Evolutionary conservation across 306 rosid genomes (phyloP).

Genomic region (Pyrus bretschneideri): DNA sequence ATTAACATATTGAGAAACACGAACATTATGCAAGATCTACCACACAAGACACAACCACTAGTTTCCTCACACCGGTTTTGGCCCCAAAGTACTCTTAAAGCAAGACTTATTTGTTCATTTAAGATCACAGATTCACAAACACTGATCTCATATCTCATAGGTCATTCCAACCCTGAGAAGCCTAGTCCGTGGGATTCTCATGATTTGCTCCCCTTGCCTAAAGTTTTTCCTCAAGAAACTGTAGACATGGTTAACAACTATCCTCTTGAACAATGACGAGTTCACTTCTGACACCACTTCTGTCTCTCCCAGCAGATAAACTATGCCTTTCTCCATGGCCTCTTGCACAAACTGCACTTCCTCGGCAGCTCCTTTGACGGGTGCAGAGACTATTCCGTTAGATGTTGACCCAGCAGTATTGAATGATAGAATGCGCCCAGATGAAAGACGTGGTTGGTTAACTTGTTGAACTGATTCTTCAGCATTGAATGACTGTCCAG

Average conservation of each 20-base stretch:
- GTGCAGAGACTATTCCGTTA: constrained; percentile 11
- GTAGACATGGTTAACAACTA: constrained; percentile 53
- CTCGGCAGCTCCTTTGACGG: constrained; percentile 31
- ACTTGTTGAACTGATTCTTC: neutral
- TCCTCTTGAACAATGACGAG: constrained; percentile 56
- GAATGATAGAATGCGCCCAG: constrained; percentile 4
- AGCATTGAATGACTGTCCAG: neutral
- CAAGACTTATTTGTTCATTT: no score
- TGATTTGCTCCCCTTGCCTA: constrained; percentile 43
- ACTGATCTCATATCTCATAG: constrained; percentile 28
- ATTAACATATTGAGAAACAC: no score
- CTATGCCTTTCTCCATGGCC: constrained; percentile 58
- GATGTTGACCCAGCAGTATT: constrained; percentile 5
- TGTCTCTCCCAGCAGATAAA: constrained; percentile 62
- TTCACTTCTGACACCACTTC: constrained; percentile 57
- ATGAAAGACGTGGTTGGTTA: neutral
- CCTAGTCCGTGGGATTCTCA: constrained; percentile 45
- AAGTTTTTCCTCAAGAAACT: constrained; percentile 64
- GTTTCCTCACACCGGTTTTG: no score
- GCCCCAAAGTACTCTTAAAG: no score
- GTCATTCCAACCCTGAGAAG: constrained; percentile 69
- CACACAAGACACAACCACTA: no score
- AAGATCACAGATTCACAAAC: neutral
- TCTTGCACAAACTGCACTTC: constrained; percentile 47
- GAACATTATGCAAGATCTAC: no score